Conservation (phyloP, 768 basidiomycete genomes). For the Mycena galericulata region DNA sequence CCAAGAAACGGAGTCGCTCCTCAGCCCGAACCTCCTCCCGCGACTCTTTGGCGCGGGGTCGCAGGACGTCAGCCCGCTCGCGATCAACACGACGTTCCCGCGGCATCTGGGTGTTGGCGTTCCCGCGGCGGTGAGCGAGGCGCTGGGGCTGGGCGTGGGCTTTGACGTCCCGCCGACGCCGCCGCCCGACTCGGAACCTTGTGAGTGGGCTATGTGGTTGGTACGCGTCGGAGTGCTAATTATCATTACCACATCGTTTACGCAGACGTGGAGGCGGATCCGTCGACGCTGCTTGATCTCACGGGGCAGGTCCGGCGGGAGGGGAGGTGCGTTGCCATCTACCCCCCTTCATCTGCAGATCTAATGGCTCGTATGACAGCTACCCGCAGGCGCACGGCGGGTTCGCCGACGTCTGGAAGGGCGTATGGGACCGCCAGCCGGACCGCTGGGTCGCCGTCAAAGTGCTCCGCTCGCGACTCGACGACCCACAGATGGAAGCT, state of each 20-base stretch:
- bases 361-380: slow-evolving; percentile 24
- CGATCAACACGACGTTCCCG: slow-evolving; percentile 32
- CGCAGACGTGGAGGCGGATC: slow-evolving; percentile 29
- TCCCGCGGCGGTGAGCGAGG: slow-evolving; percentile 19
- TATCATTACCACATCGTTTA: too few relatives aligned
- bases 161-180: slow-evolving; percentile 34
- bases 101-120: slow-evolving; percentile 20
- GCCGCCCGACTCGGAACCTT: slow-evolving; percentile 30
- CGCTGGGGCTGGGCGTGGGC: too few relatives aligned
- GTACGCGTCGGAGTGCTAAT: background rate
- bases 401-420: slow-evolving; percentile 58
- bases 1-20: slow-evolving; percentile 39
- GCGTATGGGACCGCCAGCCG: slow-evolving; percentile 46
- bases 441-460: slow-evolving; percentile 51
- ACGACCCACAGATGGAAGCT: slow-evolving; percentile 46
- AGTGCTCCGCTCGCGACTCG: slow-evolving; percentile 49
- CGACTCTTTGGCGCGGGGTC: slow-evolving; percentile 45
- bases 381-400: slow-evolving; percentile 56
- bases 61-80: slow-evolving; percentile 32
- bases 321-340: slow-evolving; percentile 36
- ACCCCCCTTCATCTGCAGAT: background rate
- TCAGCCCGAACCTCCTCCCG: slow-evolving; percentile 53
- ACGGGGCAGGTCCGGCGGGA: slow-evolving; percentile 47
- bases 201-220: slow-evolving; percentile 5
- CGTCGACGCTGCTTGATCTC: slow-evolving; percentile 41